Conservation (phyloP, 73 alveolate species). For the Breviolum minutum region DNA sequence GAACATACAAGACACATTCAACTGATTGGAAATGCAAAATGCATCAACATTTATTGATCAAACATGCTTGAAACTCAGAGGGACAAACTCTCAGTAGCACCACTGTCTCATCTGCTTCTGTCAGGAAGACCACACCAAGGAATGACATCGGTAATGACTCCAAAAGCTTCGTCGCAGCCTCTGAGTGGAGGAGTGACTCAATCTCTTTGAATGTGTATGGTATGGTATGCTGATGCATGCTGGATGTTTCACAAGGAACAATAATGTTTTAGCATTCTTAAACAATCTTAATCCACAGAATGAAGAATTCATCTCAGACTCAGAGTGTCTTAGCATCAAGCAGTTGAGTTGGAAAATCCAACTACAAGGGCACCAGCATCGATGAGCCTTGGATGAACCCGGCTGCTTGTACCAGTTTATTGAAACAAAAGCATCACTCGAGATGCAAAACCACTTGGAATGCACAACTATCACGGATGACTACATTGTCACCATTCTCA, state of each 20-base stretch:
- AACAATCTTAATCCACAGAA: too few relatives aligned
- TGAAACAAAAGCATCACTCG: neutral
- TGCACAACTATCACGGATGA: too few relatives aligned
- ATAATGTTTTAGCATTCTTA: neutral
- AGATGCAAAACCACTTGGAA: neutral
- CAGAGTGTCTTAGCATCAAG: neutral
- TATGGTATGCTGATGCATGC: neutral
- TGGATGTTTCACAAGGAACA: neutral
- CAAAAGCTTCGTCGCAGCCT: slow-evolving; percentile 73
- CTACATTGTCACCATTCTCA: too few relatives aligned
- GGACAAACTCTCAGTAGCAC: slow-evolving; percentile 46
- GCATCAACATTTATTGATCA: neutral
- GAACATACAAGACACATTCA: neutral
- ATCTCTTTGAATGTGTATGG: neutral
- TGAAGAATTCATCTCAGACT: too few relatives aligned
- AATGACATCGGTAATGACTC: slow-evolving; percentile 52
- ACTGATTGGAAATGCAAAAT: neutral
- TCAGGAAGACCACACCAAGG: slow-evolving; percentile 80
- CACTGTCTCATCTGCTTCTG: slow-evolving; percentile 79
- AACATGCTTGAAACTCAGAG: neutral
- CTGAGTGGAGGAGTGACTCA: neutral
- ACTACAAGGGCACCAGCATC: slow-evolving; percentile 77
- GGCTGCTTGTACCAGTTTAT: neutral
- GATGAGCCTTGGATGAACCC: slow-evolving; percentile 28
- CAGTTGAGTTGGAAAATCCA: slow-evolving; percentile 65